Percentiles rank a stretch among this genome's conserved stretches.
Evolutionary conservation across 2,329 filamentous ascomycete species (phyloP).

Genomic region (Fusarium sororula): DNA sequence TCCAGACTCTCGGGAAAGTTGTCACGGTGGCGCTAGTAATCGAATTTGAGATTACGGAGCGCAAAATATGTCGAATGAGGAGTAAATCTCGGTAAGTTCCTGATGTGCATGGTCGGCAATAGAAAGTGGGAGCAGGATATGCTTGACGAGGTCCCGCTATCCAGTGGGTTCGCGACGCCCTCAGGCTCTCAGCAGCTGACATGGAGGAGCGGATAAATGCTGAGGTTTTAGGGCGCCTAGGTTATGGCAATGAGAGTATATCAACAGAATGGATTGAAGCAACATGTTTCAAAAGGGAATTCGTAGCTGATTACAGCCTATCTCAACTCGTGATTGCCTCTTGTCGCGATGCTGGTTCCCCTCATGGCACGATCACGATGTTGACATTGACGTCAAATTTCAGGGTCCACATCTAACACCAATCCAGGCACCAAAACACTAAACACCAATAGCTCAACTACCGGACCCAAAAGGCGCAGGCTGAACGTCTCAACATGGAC

Average conservation of each 20-base stretch:
- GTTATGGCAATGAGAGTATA: background rate
- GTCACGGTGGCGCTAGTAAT: background rate
- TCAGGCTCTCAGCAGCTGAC: background rate
- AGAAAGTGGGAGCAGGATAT: background rate
- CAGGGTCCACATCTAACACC: background rate
- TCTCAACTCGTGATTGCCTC: too few species aligned
- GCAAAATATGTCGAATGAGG: background rate
- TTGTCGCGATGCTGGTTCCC: background rate
- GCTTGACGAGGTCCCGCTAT: background rate
- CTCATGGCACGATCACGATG: background rate
- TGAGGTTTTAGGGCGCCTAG: too few species aligned
- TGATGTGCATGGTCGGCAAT: background rate
- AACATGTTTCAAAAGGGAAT: accelerated
- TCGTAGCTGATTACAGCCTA: background rate
- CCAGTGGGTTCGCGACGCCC: background rate
- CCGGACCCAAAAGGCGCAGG: background rate
- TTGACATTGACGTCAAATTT: background rate
- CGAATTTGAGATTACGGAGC: background rate
- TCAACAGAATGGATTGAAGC: accelerated
- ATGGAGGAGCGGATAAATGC: background rate
- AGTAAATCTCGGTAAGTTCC: background rate
- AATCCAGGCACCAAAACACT: slow-evolving; percentile 3
- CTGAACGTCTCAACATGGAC: background rate
- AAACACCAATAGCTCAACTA: slow-evolving; percentile 1
- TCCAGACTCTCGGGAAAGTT: background rate